Evolutionary conservation across 2,329 filamentous ascomycete genomes (phyloP), one percentile per base, ranked within the genome.

Genomic region (Diaporthe sp.): DNA sequence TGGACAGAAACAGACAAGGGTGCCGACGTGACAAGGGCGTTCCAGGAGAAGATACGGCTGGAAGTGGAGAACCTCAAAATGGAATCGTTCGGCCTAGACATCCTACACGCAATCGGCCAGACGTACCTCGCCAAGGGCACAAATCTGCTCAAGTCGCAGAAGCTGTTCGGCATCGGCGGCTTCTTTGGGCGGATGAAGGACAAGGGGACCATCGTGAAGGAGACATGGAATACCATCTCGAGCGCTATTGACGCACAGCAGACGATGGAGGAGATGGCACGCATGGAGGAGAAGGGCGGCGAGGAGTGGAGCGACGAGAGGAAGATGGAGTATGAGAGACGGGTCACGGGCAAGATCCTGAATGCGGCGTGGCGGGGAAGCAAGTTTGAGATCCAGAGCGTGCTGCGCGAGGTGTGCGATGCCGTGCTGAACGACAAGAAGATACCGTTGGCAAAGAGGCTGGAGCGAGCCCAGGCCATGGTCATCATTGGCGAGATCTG

Each of bases 31-130:
- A 98, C 96, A 45, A 87, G 86, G 74, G 94, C 97, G 0, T 99
- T 98, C 87, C 93, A 96, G 83, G 95, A 96, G 82, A 98, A 99
- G 90, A 98, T 94, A 78, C 91, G 93, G 54, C 91, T 98, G 54
- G 97, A 99, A 85, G 95, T 97, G 35, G 97, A 99, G 87, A 97
- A 98, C 82, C 88, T 99, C 79, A 99, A 98, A 89, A 99, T 99
- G 95, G 97, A 99, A 86, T 97, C 94, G 0, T 99, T 99, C 80
- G 97, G 97, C 69, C 89, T 99, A 55, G 97, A 99, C 77, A 98
- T 98, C 79, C 88, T 98, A 66, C 96, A 98, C 83, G 96, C 97
- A 60, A 97, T 99, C 80, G 97, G 97, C 22, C 89, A 94, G 78
- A 97, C 95, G 5, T 99, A 99, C 84, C 85, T 97, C 38, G 92